Conservation (phyloP, 2,329 filamentous ascomycete genomes). For the Tolypocladium ophioglossoides region DNA sequence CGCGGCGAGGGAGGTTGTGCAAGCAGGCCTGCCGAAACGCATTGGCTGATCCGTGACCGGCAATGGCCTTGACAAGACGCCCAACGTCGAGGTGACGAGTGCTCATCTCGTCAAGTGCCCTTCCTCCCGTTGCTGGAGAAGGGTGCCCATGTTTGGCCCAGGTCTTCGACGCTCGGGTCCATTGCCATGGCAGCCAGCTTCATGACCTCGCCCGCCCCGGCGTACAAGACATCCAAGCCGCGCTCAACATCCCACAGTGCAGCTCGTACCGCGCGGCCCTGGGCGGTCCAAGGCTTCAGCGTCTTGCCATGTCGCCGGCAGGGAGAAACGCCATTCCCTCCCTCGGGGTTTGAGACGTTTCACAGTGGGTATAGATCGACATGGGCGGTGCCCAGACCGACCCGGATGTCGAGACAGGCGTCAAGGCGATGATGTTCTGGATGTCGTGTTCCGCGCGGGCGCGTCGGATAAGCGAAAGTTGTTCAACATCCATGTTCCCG, state of each 20-base stretch:
- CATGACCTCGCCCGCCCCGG: constrained; percentile 14
- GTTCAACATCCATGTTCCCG: constrained; percentile 6
- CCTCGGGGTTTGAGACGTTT: background rate
- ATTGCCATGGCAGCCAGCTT: constrained; percentile 17
- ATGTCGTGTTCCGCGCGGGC: constrained; percentile 1
- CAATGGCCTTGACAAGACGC: constrained; percentile 1
- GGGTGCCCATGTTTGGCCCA: constrained; percentile 12
- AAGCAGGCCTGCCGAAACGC: too few species aligned
- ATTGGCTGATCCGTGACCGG: background rate
- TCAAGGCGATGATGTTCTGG: constrained; percentile 11
- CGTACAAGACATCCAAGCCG: constrained; percentile 36
- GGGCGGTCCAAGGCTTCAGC: constrained; percentile 28
- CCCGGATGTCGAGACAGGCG: constrained; percentile 26
- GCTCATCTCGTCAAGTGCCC: constrained; percentile 13
- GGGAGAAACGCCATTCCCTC: constrained; percentile 17
- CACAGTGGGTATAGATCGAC: constrained; percentile 34
- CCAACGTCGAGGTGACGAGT: constrained; percentile 3
- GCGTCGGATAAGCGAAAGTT: constrained; percentile 7
- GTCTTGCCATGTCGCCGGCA: constrained; percentile 31
- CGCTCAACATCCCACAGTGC: constrained; percentile 35
- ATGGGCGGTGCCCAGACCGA: constrained; percentile 29
- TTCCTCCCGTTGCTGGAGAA: constrained; percentile 27
- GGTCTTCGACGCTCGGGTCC: constrained; percentile 26
- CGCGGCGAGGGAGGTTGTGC: too few species aligned
- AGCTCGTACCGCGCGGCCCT: constrained; percentile 26